Evolutionary conservation across 441 rosid species (phyloP).

Genomic region (Lepidium campestre): DNA sequence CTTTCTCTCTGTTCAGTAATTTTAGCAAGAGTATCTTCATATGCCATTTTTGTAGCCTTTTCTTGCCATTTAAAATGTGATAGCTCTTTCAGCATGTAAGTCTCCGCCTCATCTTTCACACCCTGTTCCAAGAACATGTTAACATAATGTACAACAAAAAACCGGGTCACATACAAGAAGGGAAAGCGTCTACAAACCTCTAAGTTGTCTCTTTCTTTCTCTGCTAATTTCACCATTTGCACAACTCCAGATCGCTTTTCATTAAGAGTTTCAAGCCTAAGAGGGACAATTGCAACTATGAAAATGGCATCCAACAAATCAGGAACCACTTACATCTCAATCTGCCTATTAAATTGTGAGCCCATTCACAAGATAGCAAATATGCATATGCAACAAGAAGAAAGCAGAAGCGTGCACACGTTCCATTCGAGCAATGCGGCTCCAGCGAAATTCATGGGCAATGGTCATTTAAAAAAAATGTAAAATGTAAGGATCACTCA

Average conservation of each 20-base stretch:
- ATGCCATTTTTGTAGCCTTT: conserved; percentile 75
- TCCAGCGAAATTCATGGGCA: neutral
- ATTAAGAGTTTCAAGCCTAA: conserved; percentile 78
- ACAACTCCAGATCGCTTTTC: conserved; percentile 95
- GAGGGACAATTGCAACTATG: conserved; percentile 11
- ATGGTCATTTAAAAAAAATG: neutral
- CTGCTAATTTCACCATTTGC: conserved; percentile 95
- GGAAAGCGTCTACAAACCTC: conserved; percentile 53
- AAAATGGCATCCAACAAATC: conserved; percentile 8
- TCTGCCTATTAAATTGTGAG: conserved; percentile 4
- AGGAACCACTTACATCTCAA: conserved; percentile 1
- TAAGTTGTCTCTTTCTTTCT: conserved; percentile 89
- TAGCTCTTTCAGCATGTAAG: conserved; percentile 87
- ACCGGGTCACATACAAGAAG: neutral
- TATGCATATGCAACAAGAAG: conserved; percentile 4
- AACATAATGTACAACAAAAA: conserved; percentile 11
- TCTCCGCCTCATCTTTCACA: conserved; percentile 92
- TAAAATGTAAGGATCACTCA: conserved; percentile 36
- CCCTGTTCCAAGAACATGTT: conserved; percentile 43
- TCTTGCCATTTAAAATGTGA: conserved; percentile 90
- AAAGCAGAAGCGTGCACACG: neutral
- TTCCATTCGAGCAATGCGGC: neutral
- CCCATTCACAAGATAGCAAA: neutral
- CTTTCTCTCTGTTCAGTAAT: conserved; percentile 51
- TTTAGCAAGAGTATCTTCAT: conserved; percentile 56